Evolutionary conservation across 148 eudicot species (phyloP), one percentile per base, ranked within the genome.

Genomic region (Cornus controversa): DNA sequence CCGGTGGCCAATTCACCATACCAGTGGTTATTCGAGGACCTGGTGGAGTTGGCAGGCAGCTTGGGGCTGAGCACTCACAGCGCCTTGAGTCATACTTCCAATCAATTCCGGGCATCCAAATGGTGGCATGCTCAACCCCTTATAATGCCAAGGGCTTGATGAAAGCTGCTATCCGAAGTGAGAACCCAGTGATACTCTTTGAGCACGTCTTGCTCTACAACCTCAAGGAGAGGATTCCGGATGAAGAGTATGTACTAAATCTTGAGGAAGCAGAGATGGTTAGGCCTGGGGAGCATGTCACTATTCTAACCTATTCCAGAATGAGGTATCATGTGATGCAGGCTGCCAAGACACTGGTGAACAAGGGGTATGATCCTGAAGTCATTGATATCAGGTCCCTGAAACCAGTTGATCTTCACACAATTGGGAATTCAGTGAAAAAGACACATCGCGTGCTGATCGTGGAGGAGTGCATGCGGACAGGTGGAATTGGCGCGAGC

Each of bases 261-360:
- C 86, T 91, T 0, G 98, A 93, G 85, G 96, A 93, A 83, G 98
- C 94, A 0, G 98, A 93, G 84, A 93, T 93, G 96, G 98, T 93
- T 31, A 84, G 98, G 83, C 98, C 96, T 0, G 96, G 98, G 47
- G 91, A 91, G 45, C 92, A 91, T 57, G 81, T 91, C 2, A 91
- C 96, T 64, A 91, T 93, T 25, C 80, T 93, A 63, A 94, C 98
- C 57, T 94, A 94, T 72, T 94, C 98, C n/a, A 70, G 98, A 47
- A 94, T 94, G 98, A 87, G 98, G 75, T 91, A 91, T 79, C 98
- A 94, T 65, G 98, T 91, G 62, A 91, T 90, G 94, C 93, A 93
- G 77, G 98, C 96, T 24, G 90, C 93, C 9, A 94, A 94, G 81
- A 94, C 91, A 15, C 78, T 94, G 69, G 93, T 94, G 36, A 90